Evolutionary conservation across 2,329 filamentous ascomycete genomes (phyloP), one percentile per base, ranked within the genome.

Genomic region (Phialocephala subalpina): DNA sequence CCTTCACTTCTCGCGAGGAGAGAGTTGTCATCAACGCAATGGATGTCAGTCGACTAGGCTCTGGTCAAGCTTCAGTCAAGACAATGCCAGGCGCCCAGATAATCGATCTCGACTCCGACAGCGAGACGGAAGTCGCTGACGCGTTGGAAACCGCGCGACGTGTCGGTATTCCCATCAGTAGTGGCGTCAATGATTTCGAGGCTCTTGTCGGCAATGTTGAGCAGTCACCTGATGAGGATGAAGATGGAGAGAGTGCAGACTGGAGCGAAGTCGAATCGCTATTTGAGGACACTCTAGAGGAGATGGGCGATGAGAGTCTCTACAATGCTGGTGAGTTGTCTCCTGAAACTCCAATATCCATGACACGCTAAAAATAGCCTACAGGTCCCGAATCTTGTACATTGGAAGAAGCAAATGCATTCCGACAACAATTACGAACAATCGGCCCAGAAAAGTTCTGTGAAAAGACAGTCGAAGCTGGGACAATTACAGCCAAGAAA

Each of bases 391-490:
- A 75, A 29, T 56, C 65, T 29, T 92, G 90, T 79, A 89, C 88
- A 1, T 82, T 88, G 12, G 87, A 92, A 69, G 91, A 97, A 80
- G 88, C 91, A 29, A 81, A 85, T 66, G 82, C 83, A 20, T 91
- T 90, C 76, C 89, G 92, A 70, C 86, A 90, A 73, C 85, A 91
- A 69, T 83, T 97, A 66, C 91, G 91, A 75, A 84, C 88, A 60
- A 83, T 94, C 68, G 94, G 94, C n/a, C 91, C 92, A 25, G 86
- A 88, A 67, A 85, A 90, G 67, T 97, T 97, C 77, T 88, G 92
- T 75, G 83, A 88, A 72, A 85, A 89, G 72, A 94, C 91, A 36
- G 83, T 97, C 59, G 87, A 89, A 69, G 84, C 84, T 61, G 88
- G 89, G 36, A 84, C 83, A 60, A 89, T 96, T 76, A 90, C 90